Base-by-base conservation (phyloP, 495 filamentous ascomycete species). In the Talaromyces stipitatus region DNA sequence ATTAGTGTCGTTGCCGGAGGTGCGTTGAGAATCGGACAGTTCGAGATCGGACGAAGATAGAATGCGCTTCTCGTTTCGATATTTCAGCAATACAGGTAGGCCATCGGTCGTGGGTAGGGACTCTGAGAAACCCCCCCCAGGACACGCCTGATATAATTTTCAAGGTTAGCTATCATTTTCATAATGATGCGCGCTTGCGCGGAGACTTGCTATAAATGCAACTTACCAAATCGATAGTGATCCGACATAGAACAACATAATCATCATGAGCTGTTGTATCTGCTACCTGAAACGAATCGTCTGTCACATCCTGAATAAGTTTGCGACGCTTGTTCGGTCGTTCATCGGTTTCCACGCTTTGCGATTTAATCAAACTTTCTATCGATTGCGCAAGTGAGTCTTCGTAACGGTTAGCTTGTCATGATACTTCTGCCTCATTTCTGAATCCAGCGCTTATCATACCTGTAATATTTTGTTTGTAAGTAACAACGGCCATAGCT, bases 251-350 rank as follows among this genome's bases (percentile, higher is more conserved):
- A 43, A 72, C 69, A 45, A 78, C 71, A 47, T 75, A 72, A 0
- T 70, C 70, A 43, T 26, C n/a, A 3, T 18, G 20, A 41, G 18
- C 26, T 26, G 18, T n/a, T 7, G 12, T 23, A 3, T 27, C 26
- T 28, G 11, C 36, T 26, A 16, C n/a, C n/a, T 45, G 4, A 22
- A 2, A 5, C 5, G 10, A 10, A 7, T 12, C 24, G 2, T 46
- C 23, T 0, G n/a, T 10, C 18, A n/a, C 7, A 29, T 29, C 24
- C 10, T 64, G 60, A 10, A 41, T 7, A 30, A 68, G 24, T 57
- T 73, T 78, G 58, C 69, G 72, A 43, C 74, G 72, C 61, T 78
- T 78, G 23, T 33, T 62, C 9, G 61, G 63, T 57, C 47, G 68
- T 8, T 52, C 59, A 50, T 68, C 55, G 27, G 23, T 30, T 24